Conservation (phyloP, 768 basidiomycete genomes). For the Podaxis rugospora region DNA sequence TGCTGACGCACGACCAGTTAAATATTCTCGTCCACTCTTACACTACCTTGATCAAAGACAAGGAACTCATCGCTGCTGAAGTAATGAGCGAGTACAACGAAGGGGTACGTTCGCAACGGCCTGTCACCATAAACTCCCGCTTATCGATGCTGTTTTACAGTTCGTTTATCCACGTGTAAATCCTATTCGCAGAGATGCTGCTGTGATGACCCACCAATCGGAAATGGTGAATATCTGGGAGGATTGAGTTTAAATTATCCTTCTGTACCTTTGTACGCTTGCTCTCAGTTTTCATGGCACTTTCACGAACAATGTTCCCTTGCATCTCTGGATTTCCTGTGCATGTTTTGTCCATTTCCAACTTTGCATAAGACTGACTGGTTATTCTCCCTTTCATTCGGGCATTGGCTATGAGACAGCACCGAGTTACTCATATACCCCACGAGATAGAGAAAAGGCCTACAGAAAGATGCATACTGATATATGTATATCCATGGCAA, state of each 20-base stretch:
- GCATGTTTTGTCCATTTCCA: neutral
- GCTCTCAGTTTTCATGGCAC: neutral
- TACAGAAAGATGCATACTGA: neutral
- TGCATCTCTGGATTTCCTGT: neutral
- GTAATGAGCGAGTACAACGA: constrained; percentile 83
- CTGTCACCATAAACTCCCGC: neutral
- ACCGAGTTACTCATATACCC: too few species aligned
- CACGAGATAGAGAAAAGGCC: neutral
- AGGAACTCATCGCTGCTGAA: constrained; percentile 68
- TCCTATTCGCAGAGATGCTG: constrained; percentile 70
- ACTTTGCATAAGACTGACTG: neutral
- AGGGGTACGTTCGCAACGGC: constrained; percentile 42
- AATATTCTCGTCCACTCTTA: constrained; percentile 51
- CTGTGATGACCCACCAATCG: constrained; percentile 82
- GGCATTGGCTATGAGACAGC: too few species aligned
- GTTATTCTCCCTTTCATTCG: neutral
- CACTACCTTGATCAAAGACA: constrained; percentile 67
- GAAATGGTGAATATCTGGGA: constrained; percentile 68
- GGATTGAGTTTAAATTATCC: constrained; percentile 18
- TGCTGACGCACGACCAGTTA: constrained; percentile 30
- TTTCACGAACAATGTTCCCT: neutral
- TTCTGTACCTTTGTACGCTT: neutral
- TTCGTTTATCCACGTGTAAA: constrained; percentile 83
- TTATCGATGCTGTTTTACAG: constrained; percentile 29
- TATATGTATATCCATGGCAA: neutral